Conservation (phyloP, 495 filamentous ascomycete species). For the Collariella sp. region DNA sequence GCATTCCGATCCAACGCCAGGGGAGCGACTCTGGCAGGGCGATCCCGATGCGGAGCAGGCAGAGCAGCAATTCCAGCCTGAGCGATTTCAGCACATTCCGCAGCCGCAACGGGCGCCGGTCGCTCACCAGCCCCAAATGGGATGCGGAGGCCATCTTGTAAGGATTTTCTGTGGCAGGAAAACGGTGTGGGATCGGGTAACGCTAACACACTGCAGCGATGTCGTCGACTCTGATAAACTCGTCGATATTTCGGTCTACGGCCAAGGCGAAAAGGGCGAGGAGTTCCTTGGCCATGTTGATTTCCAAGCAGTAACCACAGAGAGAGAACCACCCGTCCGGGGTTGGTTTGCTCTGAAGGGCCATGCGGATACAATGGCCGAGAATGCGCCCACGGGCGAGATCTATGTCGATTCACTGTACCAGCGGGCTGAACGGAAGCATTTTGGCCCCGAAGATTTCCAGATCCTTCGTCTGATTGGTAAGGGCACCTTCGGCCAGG, state of each 20-base stretch:
- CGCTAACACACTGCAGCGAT: constrained; percentile 56
- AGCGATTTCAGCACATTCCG: constrained; percentile 63
- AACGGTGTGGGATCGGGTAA: neutral
- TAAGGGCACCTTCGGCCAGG: constrained; percentile 98
- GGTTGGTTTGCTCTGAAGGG: constrained; percentile 77
- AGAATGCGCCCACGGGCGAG: constrained; percentile 70
- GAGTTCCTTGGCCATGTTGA: constrained; percentile 88
- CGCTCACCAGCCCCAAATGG: constrained; percentile 86
- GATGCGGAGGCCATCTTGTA: constrained; percentile 94
- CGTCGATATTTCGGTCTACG: constrained; percentile 90
- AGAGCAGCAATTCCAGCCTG: constrained; percentile 86
- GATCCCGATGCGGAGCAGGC: constrained; percentile 90
- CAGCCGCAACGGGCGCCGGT: constrained; percentile 42
- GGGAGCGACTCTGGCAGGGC: constrained; percentile 74
- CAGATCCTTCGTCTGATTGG: constrained; percentile 92
- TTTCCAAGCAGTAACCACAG: constrained; percentile 53
- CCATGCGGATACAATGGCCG: constrained; percentile 46
- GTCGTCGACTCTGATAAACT: constrained; percentile 88
- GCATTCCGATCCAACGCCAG: constrained; percentile 54
- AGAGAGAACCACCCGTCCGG: constrained; percentile 62
- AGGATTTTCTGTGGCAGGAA: constrained; percentile 25
- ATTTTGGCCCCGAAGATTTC: constrained; percentile 96
- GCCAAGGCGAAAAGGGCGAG: constrained; percentile 68
- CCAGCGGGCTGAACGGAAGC: constrained; percentile 82
- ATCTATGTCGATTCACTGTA: constrained; percentile 79